Conservation (phyloP, 805 yeast species). For the Candida andamanensis region DNA sequence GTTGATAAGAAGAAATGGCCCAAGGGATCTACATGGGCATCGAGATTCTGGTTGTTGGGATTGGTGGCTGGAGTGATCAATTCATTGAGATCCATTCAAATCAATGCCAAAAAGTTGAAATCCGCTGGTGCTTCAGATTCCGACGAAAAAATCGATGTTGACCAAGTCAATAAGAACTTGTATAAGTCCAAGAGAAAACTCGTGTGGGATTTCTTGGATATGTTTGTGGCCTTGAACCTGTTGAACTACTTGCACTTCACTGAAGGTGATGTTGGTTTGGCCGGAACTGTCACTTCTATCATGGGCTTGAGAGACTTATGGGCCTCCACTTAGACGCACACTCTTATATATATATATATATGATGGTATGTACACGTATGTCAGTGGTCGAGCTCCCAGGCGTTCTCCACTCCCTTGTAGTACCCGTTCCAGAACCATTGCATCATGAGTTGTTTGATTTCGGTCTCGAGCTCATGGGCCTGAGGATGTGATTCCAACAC, state of each 20-base stretch:
- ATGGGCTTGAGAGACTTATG: conserved; percentile 74
- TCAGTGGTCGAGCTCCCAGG: not conserved
- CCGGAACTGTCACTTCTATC: conserved; percentile 77
- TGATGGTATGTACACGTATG: not conserved
- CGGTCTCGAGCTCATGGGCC: not conserved
- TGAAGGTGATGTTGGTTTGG: conserved; percentile 78
- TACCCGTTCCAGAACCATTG: conserved; percentile 32
- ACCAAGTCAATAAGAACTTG: conserved; percentile 40
- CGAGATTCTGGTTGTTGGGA: conserved; percentile 75
- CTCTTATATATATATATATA: not conserved
- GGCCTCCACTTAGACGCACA: conserved; percentile 33
- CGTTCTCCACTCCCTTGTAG: conserved; percentile 17
- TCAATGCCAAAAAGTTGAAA: conserved; percentile 34
- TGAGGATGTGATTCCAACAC: not conserved
- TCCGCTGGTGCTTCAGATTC: conserved; percentile 14
- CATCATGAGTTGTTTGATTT: conserved; percentile 19
- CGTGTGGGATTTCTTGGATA: conserved; percentile 72
- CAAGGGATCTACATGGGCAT: conserved; percentile 51
- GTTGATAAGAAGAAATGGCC: conserved; percentile 43
- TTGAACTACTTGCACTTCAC: conserved; percentile 54
- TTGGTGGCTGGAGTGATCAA: conserved; percentile 58
- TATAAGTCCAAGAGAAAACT: conserved; percentile 54
- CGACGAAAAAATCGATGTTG: conserved; percentile 26
- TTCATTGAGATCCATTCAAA: conserved; percentile 49
- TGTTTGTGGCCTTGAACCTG: conserved; percentile 68